Percentiles rank a stretch among this genome's conserved stretches.
Conservation (phyloP, 352 stramenopile genomes). For the Elongisporangium senticosum region DNA sequence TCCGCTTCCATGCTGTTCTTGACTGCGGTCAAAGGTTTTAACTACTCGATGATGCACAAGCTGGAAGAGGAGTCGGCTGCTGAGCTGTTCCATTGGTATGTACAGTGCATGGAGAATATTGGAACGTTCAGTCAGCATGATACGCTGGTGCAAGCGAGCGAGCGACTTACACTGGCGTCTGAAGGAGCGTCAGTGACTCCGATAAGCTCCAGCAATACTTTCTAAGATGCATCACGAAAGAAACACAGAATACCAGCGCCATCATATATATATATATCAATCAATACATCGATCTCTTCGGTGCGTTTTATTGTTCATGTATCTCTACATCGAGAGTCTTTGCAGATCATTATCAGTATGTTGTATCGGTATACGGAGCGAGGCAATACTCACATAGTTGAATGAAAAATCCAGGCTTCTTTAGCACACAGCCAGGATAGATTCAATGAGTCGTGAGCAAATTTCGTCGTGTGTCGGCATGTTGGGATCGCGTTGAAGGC, state of each 20-base stretch:
- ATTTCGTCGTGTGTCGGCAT: constrained; percentile 61
- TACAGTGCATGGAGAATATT: constrained; percentile 43
- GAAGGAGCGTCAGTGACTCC: neutral
- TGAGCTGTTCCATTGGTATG: constrained; percentile 46
- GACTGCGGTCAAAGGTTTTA: constrained; percentile 41
- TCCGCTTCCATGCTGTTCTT: constrained; percentile 47
- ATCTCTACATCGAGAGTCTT: neutral
- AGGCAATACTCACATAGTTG: neutral
- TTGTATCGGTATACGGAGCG: neutral
- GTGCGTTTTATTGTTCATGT: neutral
- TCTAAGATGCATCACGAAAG: neutral
- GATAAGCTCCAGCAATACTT: neutral
- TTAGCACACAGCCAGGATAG: constrained; percentile 38
- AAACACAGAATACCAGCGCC: neutral
- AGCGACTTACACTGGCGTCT: constrained; percentile 15
- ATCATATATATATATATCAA: neutral
- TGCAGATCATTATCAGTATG: neutral
- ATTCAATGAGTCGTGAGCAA: constrained; percentile 40
- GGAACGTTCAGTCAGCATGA: constrained; percentile 29
- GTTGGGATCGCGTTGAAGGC: constrained; percentile 31
- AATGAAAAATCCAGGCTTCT: constrained; percentile 1
- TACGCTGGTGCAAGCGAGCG: constrained; percentile 32
- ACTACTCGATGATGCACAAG: constrained; percentile 67
- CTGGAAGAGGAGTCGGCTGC: constrained; percentile 23
- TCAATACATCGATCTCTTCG: neutral